Percentiles rank a stretch among this genome's conserved stretches.
Conservation (phyloP, 2,329 filamentous ascomycete genomes). For the Calonectria crousiana region DNA sequence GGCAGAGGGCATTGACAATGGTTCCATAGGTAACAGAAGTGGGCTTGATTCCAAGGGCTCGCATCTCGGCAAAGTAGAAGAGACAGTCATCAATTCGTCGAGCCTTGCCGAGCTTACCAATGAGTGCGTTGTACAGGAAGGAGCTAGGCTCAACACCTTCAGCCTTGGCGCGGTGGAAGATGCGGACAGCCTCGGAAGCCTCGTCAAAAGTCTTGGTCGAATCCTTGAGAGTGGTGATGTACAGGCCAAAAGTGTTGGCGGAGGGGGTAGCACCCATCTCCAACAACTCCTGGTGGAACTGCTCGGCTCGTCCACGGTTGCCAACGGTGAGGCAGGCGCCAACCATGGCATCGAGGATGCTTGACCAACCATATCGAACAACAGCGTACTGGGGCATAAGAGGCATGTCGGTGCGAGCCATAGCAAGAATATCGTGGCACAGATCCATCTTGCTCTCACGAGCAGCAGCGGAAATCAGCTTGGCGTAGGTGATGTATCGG, state of each 20-base stretch:
- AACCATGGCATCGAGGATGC: slow-evolving; percentile 96
- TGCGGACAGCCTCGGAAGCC: slow-evolving; percentile 95
- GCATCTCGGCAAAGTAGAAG: slow-evolving; percentile 99
- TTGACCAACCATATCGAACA: slow-evolving; percentile 95
- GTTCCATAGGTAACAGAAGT: slow-evolving; percentile 99
- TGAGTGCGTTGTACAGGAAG: slow-evolving; percentile 97
- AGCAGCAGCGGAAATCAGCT: slow-evolving; percentile 90
- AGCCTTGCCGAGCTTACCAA: slow-evolving; percentile 97
- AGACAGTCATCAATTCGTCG: slow-evolving; percentile 98
- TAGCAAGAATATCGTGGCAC: slow-evolving; percentile 87
- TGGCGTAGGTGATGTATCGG: slow-evolving; percentile 96
- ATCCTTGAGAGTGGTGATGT: slow-evolving; percentile 99
- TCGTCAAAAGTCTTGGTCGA: slow-evolving; percentile 98
- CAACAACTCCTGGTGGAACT: slow-evolving; percentile 91
- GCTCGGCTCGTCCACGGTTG: slow-evolving; percentile 82
- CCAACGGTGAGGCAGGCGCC: slow-evolving; percentile 89
- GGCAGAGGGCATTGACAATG: slow-evolving; percentile 96
- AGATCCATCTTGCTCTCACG: slow-evolving; percentile 85
- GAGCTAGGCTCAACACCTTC: slow-evolving; percentile 97
- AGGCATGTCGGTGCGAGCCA: slow-evolving; percentile 91
- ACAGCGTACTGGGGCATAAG: slow-evolving; percentile 85
- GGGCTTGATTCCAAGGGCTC: slow-evolving; percentile 88
- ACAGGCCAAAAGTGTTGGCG: slow-evolving; percentile 97
- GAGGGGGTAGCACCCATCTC: slow-evolving; percentile 92
- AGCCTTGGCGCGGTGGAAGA: slow-evolving; percentile 92